Evolutionary conservation across 163 green algal genomes (phyloP), one percentile per base, ranked within the genome.

Genomic region (Scenedesmus sp.): DNA sequence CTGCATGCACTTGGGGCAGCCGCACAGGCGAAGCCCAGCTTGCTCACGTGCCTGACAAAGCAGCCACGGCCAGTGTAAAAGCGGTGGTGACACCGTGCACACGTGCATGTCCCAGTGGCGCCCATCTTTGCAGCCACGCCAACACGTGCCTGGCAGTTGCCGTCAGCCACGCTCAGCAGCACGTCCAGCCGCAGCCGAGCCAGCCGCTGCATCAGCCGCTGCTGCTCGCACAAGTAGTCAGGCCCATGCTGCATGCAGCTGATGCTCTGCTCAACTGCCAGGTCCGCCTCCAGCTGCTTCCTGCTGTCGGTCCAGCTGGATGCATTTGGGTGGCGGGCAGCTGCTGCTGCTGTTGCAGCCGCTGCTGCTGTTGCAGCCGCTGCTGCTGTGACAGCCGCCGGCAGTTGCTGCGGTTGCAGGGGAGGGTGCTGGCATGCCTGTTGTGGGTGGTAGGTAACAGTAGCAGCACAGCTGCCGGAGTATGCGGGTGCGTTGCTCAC

Each of bases 91-190:
- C n/a, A n/a, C n/a, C n/a, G n/a, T n/a, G n/a, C n/a, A n/a, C n/a
- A n/a, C n/a, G n/a, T n/a, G n/a, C n/a, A n/a, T n/a, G n/a, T n/a
- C n/a, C n/a, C n/a, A n/a, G 12, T 40, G n/a, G 49, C 4, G n/a
- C 24, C 49, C n/a, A n/a, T n/a, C n/a, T n/a, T n/a, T 81, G 30
- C 26, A 33, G 15, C 37, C 6, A 53, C 42, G 37, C 30, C 18
- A 49, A 49, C 37, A 37, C 68, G 0, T 53, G 94, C 94, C 94
- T 95, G 95, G 88, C 96, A 97, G 89, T 97, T 97, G 83, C 96
- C 96, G 83, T 97, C 96, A 4, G 93, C 94, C 9, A 42, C 86
- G 43, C 43, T n/a, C 20, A 53, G 20, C 43, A 56, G 44, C 86
- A 85, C 73, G 1, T 76, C 44, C 43, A 90, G 37, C 70, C 80